Percentiles rank a stretch among this genome's conserved stretches.
Conservation (phyloP, 768 basidiomycete genomes). For the Mycena olivaceomarginata region DNA sequence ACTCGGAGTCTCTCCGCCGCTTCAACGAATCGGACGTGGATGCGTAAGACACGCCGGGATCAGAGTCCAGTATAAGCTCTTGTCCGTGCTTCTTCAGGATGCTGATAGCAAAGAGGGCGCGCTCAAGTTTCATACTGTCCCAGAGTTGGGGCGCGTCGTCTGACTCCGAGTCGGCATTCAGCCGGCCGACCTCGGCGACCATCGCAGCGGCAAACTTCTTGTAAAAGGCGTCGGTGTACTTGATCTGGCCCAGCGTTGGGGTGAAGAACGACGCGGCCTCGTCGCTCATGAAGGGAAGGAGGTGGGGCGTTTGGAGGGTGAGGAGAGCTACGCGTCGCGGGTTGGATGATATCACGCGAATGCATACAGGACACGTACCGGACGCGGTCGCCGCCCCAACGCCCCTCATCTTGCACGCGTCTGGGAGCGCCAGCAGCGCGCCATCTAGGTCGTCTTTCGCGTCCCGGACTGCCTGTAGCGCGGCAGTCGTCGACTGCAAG, state of each 20-base stretch:
- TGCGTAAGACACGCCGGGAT: not conserved
- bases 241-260: conserved; percentile 30
- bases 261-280: conserved; percentile 43
- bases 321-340: conserved; percentile 30
- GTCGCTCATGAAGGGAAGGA: conserved; percentile 45
- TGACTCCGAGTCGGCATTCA: conserved; percentile 22
- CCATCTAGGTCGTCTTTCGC: conserved; percentile 34
- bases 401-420: conserved; percentile 39
- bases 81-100: conserved; percentile 31
- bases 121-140: conserved; percentile 41
- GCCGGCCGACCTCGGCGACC: conserved; percentile 29
- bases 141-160: conserved; percentile 4
- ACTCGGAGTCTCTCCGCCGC: conserved; percentile 12
- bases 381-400: conserved; percentile 44
- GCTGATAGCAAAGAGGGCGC: conserved; percentile 14
- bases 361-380: not conserved
- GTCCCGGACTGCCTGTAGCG: conserved; percentile 18
- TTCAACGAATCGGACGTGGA: conserved; percentile 25
- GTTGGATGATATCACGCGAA: not conserved
- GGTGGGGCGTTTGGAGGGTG: conserved; percentile 39
- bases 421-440: conserved; percentile 32
- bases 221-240: conserved; percentile 44
- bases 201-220: conserved; percentile 38
- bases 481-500: conserved; percentile 15
- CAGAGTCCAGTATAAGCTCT: conserved; percentile 15